A percentile compares a stretch with the other conserved stretches of the same genome.
phyloP scores from a whole-genome alignment of 768 basidiomycete genomes.

The Gyrodon lividus region DNA sequence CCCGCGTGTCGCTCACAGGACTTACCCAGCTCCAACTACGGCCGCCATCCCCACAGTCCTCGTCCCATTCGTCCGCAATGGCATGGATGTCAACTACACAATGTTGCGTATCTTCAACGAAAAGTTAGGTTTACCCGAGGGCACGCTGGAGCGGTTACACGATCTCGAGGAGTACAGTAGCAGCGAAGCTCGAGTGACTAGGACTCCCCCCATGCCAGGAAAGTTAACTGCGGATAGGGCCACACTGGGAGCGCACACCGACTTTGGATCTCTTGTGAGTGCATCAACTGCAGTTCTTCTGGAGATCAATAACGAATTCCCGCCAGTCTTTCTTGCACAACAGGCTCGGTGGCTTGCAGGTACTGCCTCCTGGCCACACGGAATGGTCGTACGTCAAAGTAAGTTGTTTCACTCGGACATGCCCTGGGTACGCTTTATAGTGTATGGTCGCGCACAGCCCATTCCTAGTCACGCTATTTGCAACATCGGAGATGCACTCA shows the following conservation, averaged over 20 bases:
- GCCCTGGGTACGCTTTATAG: not conserved
- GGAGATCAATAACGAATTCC: not conserved
- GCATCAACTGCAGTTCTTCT: not conserved
- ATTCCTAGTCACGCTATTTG: slow-evolving; percentile 57
- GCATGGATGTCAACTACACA: slow-evolving; percentile 52
- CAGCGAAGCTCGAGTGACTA: slow-evolving; percentile 57
- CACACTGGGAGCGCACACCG: slow-evolving; percentile 67
- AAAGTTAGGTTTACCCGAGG: slow-evolving; percentile 50
- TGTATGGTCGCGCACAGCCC: slow-evolving; percentile 32
- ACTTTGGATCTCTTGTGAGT: slow-evolving; percentile 65
- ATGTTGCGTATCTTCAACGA: slow-evolving; percentile 58
- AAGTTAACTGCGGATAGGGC: slow-evolving; percentile 32
- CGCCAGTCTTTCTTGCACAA: slow-evolving; percentile 66
- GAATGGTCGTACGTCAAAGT: slow-evolving; percentile 71
- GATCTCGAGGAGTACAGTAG: slow-evolving; percentile 46
- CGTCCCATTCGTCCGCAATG: slow-evolving; percentile 57
- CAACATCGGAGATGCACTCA: slow-evolving; percentile 61
- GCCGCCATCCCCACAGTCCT: slow-evolving; percentile 49
- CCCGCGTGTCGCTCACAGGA: slow-evolving; percentile 50
- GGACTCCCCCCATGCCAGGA: slow-evolving; percentile 40
- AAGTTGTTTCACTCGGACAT: not conserved
- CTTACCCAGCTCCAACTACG: slow-evolving; percentile 55
- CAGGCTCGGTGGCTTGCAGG: slow-evolving; percentile 67
- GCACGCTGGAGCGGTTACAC: slow-evolving; percentile 47
- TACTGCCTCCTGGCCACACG: slow-evolving; percentile 57